Conservation (phyloP, 2,329 filamentous ascomycete genomes). For the Paradendryphiella salina region DNA sequence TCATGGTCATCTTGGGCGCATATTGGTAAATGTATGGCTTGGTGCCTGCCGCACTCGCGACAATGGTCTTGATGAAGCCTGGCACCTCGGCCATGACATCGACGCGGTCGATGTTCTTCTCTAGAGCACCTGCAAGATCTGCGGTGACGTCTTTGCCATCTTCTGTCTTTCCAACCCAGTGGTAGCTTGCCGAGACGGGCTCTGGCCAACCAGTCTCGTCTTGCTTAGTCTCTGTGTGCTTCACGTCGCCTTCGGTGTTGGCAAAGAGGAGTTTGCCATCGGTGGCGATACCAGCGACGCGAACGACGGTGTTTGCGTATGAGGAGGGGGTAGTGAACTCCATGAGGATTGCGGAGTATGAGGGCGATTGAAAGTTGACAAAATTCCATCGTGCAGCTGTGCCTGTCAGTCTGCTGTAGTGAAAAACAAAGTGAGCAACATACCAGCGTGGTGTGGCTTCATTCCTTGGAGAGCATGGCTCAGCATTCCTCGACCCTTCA, state of each 20-base stretch:
- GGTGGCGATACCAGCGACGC: conserved; percentile 78
- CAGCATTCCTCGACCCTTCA: conserved; percentile 79
- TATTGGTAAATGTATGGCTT: conserved; percentile 99
- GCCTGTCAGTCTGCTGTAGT: conserved; percentile 14
- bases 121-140: conserved; percentile 69
- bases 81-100: conserved; percentile 98
- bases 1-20: conserved; percentile 71
- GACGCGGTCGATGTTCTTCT: conserved; percentile 74
- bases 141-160: conserved; percentile 75
- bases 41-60: conserved; percentile 83
- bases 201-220: conserved; percentile 92
- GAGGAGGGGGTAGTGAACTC: conserved; percentile 92
- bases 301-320: conserved; percentile 83
- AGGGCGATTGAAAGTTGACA: conserved; percentile 84
- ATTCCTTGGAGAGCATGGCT: conserved; percentile 91
- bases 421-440: conserved; percentile 21
- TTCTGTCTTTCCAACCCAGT: conserved; percentile 76
- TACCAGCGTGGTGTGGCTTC: conserved; percentile 95
- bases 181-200: conserved; percentile 72
- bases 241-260: conserved; percentile 65
- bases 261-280: conserved; percentile 79
- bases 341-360: conserved; percentile 89
- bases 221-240: conserved; percentile 69
- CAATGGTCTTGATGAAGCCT: conserved; percentile 91
- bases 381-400: conserved; percentile 88